phyloP scores from a whole-genome alignment of 2,329 filamentous ascomycete genomes.

The Geosmithia morbida region DNA sequence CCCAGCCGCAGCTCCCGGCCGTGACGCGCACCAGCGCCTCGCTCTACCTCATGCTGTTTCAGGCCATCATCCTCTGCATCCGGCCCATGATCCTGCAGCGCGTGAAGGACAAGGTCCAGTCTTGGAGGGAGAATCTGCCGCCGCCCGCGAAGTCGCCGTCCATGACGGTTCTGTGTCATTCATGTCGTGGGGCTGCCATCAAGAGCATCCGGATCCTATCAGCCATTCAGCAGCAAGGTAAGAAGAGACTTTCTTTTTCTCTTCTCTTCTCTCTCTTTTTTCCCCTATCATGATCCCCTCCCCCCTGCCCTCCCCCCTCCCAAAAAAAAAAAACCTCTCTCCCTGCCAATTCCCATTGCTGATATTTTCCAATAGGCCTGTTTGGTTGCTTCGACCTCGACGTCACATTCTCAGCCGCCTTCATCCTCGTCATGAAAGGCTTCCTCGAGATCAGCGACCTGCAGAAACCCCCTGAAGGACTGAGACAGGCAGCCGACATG shows the following conservation, averaged over 20 bases:
- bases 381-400: constrained; percentile 14
- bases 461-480: constrained; percentile 9
- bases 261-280: too few species aligned
- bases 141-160: constrained; percentile 6
- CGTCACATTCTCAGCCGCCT: constrained; percentile 13
- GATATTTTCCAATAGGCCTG: constrained; percentile 4
- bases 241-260: too few species aligned
- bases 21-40: constrained; percentile 12
- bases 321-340: too few species aligned
- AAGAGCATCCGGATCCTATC: constrained; percentile 12
- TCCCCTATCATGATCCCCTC: too few species aligned
- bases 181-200: constrained; percentile 11
- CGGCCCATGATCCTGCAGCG: constrained; percentile 12
- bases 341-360: background rate
- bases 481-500: constrained; percentile 8
- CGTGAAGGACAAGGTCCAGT: constrained; percentile 13
- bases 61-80: constrained; percentile 15
- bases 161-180: constrained; percentile 8
- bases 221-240: constrained; percentile 4
- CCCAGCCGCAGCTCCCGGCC: constrained; percentile 4
- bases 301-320: too few species aligned
- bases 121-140: constrained; percentile 3
- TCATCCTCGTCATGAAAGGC: constrained; percentile 12
- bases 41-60: constrained; percentile 12
- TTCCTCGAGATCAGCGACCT: constrained; percentile 9